Base-by-base conservation (phyloP, 176 grass and related monocot genomes). In the Ampelocalamus luodianensis region DNA sequence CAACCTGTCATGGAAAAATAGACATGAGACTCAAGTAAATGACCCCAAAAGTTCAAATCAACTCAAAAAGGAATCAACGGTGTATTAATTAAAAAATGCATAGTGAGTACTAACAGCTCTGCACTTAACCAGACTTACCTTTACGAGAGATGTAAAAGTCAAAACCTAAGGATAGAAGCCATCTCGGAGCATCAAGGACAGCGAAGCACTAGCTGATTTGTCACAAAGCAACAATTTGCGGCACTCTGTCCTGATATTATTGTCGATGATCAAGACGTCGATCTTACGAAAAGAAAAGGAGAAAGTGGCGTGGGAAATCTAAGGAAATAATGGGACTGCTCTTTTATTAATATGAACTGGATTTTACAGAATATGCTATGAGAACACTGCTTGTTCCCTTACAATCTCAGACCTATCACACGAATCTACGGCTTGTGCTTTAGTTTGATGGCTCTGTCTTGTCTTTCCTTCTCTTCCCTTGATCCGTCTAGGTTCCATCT, bases 181-280 rank as follows among this genome's bases (percentile, higher is more conserved):
- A 93, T 98, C 96, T 73, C 58, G 85, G 40, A 92, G 39, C 91
- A 98, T 95, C 86, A 95, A 85, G 43, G 91, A 98, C 18, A 95
- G 37, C 77, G 95, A 92, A 66, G 78, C 53, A 58, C 77, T 73
- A 43, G 93, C 91, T 89, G 83, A 95, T 81, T 74, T 92, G 29
- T 86, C 73, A 86, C 85, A 90, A 38, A 44, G 64, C 55, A 95
- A 83, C 65, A 84, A 82, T 55, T 90, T 82, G 77, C 88, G 90
- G 80, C 91, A 95, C 71, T 93, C 83, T 87, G 95, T 92, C 96
- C 95, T 98, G 36, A 86, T 87, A 68, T 79, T 95, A n/a, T n/a
- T n/a, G n/a, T n/a, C n/a, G n/a, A n/a, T n/a, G n/a, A n/a, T n/a
- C n/a, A n/a, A n/a, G n/a, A n/a, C n/a, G n/a, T n/a, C n/a, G n/a